These are phyloP conservation scores for Vitis hybrid DNA, from an alignment of 177 flowering plant species.

Conservation along the genomic window DNA sequence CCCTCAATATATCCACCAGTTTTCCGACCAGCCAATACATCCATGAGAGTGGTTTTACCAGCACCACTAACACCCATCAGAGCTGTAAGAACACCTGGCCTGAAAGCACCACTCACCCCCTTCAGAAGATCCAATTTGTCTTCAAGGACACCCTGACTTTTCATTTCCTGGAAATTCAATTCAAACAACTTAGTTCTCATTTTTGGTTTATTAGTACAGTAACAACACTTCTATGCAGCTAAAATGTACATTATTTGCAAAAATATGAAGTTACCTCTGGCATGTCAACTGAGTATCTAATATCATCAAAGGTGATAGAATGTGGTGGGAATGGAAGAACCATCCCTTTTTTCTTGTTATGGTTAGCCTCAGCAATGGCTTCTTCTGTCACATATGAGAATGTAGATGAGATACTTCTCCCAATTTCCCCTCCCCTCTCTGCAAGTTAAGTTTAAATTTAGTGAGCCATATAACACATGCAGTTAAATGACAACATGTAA, in stretches of 20 bases:
- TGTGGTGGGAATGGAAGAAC: slow-evolving; percentile 29
- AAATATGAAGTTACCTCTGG: slow-evolving; percentile 21
- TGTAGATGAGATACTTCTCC: slow-evolving; percentile 12
- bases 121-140: slow-evolving; percentile 25
- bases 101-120: slow-evolving; percentile 25
- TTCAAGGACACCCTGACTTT: slow-evolving; percentile 17
- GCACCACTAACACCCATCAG: slow-evolving; percentile 30
- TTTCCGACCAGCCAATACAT: slow-evolving; percentile 26
- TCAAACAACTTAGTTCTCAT: too few species aligned
- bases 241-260: background rate
- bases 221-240: background rate
- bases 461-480: background rate
- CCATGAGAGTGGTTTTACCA: slow-evolving; percentile 30
- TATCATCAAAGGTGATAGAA: slow-evolving; percentile 31
- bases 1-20: slow-evolving; percentile 29
- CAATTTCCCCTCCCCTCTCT: background rate
- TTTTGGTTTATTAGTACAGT: too few species aligned
- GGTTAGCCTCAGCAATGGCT: slow-evolving; percentile 1
- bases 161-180: slow-evolving; percentile 27
- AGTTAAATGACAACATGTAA: background rate
- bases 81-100: slow-evolving; percentile 31
- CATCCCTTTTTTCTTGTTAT: slow-evolving; percentile 22
- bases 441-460: background rate
- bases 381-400: slow-evolving; percentile 1
- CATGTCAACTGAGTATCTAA: slow-evolving; percentile 33